A percentile compares a stretch with the other conserved stretches of the same genome.
Conservation (phyloP, 1,284 basidiomycete genomes). For the Macrocystidia cucumis region DNA sequence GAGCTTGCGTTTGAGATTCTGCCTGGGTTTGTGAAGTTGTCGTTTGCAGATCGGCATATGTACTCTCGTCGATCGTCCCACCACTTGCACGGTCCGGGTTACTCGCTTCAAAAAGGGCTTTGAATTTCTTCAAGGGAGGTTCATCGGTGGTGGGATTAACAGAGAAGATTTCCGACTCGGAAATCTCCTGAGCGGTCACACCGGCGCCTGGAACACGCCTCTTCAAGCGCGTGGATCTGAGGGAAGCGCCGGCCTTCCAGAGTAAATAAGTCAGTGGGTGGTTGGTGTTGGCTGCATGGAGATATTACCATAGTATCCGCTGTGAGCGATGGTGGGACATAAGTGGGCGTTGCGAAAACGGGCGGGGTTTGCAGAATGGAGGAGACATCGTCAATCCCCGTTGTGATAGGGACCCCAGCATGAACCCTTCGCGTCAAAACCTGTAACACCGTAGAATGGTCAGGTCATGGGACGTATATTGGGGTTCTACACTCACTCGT, state of each 20-base stretch:
- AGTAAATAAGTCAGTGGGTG: slow-evolving; percentile 1
- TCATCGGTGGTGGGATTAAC: slow-evolving; percentile 25
- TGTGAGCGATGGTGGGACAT: slow-evolving; percentile 7
- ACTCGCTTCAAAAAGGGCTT: slow-evolving; percentile 60
- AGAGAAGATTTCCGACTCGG: slow-evolving; percentile 11
- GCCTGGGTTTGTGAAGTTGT: slow-evolving; percentile 24
- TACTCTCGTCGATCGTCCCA: slow-evolving; percentile 14
- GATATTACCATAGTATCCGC: slow-evolving; percentile 12
- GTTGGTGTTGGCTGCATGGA: not conserved
- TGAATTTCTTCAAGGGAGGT: slow-evolving; percentile 62
- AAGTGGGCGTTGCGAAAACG: slow-evolving; percentile 7
- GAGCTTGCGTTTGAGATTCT: slow-evolving; percentile 25
- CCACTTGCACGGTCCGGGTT: slow-evolving; percentile 36
- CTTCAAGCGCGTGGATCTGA: too few species aligned
- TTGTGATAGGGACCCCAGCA: slow-evolving; percentile 19
- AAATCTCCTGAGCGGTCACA: slow-evolving; percentile 8
- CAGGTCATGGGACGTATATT: too few species aligned
- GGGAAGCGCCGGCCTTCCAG: not conserved
- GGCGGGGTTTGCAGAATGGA: slow-evolving; percentile 13
- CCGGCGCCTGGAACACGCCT: slow-evolving; percentile 24
- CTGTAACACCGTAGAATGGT: slow-evolving; percentile 10
- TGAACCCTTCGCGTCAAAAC: slow-evolving; percentile 25
- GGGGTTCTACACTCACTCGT: slow-evolving; percentile 13
- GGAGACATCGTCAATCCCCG: slow-evolving; percentile 28
- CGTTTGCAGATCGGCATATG: slow-evolving; percentile 13